phyloP scores from a whole-genome alignment of 2,329 filamentous ascomycete genomes.

The Diaporthe caulivora region DNA sequence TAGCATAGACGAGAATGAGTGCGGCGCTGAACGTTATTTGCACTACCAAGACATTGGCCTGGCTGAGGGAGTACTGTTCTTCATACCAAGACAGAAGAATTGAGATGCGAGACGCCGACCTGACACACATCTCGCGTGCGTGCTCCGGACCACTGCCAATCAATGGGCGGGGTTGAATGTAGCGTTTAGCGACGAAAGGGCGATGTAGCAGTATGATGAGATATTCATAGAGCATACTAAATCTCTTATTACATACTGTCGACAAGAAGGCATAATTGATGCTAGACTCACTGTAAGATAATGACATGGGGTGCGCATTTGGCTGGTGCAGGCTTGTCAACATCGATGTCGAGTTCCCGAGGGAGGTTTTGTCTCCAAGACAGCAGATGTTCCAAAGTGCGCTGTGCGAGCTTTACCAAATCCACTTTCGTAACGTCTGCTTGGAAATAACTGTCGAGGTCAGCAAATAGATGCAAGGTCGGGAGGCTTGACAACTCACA shows the following conservation, averaged over 20 bases:
- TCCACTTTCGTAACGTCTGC: background rate
- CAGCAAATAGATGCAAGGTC: background rate
- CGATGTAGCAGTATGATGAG: constrained; percentile 1
- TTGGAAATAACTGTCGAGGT: background rate
- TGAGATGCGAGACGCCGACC: background rate
- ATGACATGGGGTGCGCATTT: background rate
- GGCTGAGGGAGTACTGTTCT: constrained; percentile 36
- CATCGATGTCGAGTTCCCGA: background rate
- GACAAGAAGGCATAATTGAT: too few relatives aligned
- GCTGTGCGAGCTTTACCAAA: background rate
- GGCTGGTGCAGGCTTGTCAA: background rate
- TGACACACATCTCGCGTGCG: constrained; percentile 8
- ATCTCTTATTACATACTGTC: background rate
- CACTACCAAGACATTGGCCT: constrained; percentile 41
- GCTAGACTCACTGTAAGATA: background rate
- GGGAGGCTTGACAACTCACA: background rate
- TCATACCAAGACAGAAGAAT: constrained; percentile 32
- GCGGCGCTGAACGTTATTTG: constrained; percentile 41
- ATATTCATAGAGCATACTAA: constrained; percentile 2
- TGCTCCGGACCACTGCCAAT: background rate
- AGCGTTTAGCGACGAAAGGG: constrained; percentile 8
- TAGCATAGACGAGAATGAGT: constrained; percentile 40
- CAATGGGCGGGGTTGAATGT: background rate
- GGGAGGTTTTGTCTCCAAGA: background rate
- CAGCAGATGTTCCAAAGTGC: background rate